These are phyloP conservation scores for Citropsis articulata DNA, from an alignment of 345 rosid species.

Conservation along the genomic window DNA sequence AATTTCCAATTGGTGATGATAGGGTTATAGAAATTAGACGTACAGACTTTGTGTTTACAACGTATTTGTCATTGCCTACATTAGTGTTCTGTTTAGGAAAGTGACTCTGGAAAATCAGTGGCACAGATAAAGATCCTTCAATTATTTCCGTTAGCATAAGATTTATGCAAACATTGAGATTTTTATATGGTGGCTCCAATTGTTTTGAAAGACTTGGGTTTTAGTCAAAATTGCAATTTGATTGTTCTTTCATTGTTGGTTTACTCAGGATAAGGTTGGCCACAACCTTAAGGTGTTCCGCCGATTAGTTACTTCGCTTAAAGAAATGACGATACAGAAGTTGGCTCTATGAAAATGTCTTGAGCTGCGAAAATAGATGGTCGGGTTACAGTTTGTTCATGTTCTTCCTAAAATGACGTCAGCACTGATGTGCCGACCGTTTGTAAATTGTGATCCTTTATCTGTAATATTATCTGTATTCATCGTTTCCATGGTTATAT, in stretches of 20 bases:
- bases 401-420: neutral
- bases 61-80: neutral
- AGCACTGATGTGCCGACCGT: neutral
- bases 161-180: neutral
- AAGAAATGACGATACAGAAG: conserved; percentile 70
- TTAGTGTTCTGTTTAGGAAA: neutral
- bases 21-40: too few species aligned
- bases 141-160: neutral
- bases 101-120: neutral
- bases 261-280: conserved; percentile 71
- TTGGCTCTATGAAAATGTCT: conserved; percentile 27
- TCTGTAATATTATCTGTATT: neutral
- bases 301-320: conserved; percentile 67
- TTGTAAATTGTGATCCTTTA: neutral
- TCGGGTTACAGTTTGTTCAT: neutral
- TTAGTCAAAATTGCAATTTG: neutral
- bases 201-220: neutral
- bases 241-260: neutral
- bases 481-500: neutral
- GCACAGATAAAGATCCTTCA: neutral
- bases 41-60: neutral
- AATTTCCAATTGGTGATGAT: neutral
- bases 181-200: neutral
- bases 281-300: conserved; percentile 74
- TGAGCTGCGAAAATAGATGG: neutral